Conservation (phyloP, 2,329 filamentous ascomycete species). For the Exophiala oligosperma region DNA sequence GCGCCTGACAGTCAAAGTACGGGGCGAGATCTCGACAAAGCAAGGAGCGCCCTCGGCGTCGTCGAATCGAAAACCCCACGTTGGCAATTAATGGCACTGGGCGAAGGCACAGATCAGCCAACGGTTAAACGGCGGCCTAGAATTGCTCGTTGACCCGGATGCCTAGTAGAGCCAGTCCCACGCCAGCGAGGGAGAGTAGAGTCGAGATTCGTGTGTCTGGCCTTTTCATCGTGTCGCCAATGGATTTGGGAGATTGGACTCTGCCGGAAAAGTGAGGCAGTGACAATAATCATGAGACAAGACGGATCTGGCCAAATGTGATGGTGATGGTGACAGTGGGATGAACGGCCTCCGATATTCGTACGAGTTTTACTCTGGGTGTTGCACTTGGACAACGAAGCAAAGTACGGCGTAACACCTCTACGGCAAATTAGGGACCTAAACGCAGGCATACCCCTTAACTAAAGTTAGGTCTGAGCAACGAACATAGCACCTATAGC, state of each 20-base stretch:
- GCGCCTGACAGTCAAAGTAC: background rate
- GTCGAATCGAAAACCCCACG: background rate
- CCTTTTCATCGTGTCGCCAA: too few species aligned
- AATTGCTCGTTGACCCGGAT: background rate
- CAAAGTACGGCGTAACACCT: too few species aligned
- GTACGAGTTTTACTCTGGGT: too few species aligned
- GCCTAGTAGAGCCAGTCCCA: background rate
- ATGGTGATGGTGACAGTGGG: background rate
- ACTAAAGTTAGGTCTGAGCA: too few species aligned
- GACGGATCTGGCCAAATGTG: background rate
- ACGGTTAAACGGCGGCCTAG: background rate
- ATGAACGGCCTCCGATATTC: too few species aligned
- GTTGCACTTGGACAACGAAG: too few species aligned
- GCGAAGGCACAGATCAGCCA: too few species aligned
- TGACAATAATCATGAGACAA: background rate
- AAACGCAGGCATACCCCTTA: too few species aligned
- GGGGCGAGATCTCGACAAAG: background rate
- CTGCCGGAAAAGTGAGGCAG: too few species aligned
- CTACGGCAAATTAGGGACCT: too few species aligned
- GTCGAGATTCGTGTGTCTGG: background rate
- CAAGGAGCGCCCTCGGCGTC: background rate
- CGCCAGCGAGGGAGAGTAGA: background rate
- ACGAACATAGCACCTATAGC: too few species aligned
- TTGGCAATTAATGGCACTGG: background rate
- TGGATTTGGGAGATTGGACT: too few species aligned